phyloP scores from a whole-genome alignment of 2,329 filamentous ascomycete species.

The Diaporthe ilicicola region DNA sequence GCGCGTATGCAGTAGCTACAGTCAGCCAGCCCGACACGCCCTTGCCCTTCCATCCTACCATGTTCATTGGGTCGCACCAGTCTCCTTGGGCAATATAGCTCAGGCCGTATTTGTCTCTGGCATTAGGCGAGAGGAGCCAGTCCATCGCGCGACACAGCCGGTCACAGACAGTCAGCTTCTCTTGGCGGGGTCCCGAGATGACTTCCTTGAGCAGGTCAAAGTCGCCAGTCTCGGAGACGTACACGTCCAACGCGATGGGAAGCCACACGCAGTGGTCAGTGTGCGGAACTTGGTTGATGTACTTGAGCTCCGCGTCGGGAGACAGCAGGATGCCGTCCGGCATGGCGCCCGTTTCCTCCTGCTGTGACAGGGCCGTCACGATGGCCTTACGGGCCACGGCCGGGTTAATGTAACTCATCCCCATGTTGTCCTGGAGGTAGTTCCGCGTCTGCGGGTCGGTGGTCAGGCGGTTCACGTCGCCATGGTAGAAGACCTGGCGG shows the following conservation, averaged over 20 bases:
- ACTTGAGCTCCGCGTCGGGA: slow-evolving; percentile 65
- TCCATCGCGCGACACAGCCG: slow-evolving; percentile 65
- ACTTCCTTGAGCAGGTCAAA: slow-evolving; percentile 56
- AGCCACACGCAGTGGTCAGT: slow-evolving; percentile 69
- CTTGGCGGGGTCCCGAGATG: slow-evolving; percentile 52
- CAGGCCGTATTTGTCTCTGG: slow-evolving; percentile 61
- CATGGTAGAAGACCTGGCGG: slow-evolving; percentile 66
- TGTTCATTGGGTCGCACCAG: slow-evolving; percentile 70
- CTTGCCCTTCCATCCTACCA: slow-evolving; percentile 66
- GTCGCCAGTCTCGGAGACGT: slow-evolving; percentile 63
- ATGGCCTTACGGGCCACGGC: slow-evolving; percentile 57
- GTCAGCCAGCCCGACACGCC: slow-evolving; percentile 68
- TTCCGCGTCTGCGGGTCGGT: slow-evolving; percentile 68
- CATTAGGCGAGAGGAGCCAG: slow-evolving; percentile 54
- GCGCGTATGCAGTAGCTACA: slow-evolving; percentile 61
- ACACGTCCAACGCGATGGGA: slow-evolving; percentile 61
- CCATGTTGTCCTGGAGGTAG: slow-evolving; percentile 69
- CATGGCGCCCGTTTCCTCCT: slow-evolving; percentile 64
- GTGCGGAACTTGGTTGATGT: slow-evolving; percentile 69
- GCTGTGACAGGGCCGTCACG: slow-evolving; percentile 59
- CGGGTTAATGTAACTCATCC: slow-evolving; percentile 65
- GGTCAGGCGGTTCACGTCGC: slow-evolving; percentile 65
- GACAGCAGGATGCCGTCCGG: slow-evolving; percentile 64
- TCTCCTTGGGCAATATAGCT: slow-evolving; percentile 67
- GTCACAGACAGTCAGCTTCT: slow-evolving; percentile 60